Evolutionary conservation across 2,329 filamentous ascomycete genomes (phyloP), one percentile per base, ranked within the genome.

Genomic region (Talaromyces sp.): DNA sequence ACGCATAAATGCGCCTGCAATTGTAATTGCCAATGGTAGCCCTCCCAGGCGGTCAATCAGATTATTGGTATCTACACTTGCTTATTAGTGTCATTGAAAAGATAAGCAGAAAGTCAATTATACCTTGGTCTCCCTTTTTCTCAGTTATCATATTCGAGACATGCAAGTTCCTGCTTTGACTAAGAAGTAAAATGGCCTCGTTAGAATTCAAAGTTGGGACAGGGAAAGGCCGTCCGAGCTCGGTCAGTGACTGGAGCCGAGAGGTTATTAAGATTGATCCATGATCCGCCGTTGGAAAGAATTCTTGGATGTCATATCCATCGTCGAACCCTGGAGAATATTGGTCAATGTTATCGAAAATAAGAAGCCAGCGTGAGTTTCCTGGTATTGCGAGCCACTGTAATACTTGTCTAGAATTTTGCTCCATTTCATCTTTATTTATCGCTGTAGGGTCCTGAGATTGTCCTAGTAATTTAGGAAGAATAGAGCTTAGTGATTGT

Each of bases 401-500:
- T 23, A 56, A 39, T 40, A 56, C 52, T 25, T 56, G 25, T 23
- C 28, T 31, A 37, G 52, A 31, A 40, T 40, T n/a, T 50, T 59
- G 28, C 18, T 59, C 57, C 2, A 37, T 12, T 25, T 50, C 57
- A 5, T 35, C 16, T 35, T 54, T 11, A 54, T 59, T n/a, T 18
- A n/a, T 37, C 44, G 12, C 44, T 14, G 21, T 21, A 18, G 21
- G 3, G 18, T 3, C 50, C 40, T 25, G n/a, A 16, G 25, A 6
- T 28, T 66, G 35, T 55, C 61, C 65, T 56, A 48, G 66, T 50
- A 70, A 46, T 56, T 55, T 62, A 18, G 62, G 61, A 18, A 67
- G 57, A 55, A 62, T 25, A 60, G 61, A 68, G 21, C 64, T 67
- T n/a, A 71, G 63, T 23, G 67, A 69, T 63, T 50, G 63, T n/a